A percentile compares a stretch with the other conserved stretches of the same genome.
Evolutionary conservation across 1,139 yeast species (phyloP).

Genomic region (Geotrichum reessii): DNA sequence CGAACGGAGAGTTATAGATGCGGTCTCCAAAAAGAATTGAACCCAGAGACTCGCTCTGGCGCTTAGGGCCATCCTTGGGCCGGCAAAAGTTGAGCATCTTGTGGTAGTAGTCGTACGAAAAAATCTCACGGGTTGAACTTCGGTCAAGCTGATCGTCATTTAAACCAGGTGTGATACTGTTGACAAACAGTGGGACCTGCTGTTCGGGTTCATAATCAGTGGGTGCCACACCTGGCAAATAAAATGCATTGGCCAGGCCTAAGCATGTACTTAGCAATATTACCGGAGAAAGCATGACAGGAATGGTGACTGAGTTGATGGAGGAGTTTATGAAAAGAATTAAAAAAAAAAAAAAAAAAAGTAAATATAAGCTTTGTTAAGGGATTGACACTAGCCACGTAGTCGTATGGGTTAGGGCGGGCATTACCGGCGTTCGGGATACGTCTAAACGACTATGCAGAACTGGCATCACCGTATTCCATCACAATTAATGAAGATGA

Average conservation of each 20-base stretch:
- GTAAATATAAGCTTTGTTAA: background rate
- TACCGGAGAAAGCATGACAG: background rate
- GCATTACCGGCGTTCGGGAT: background rate
- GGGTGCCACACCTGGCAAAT: conserved; percentile 94
- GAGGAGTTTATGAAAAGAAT: background rate
- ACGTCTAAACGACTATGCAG: background rate
- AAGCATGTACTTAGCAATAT: background rate
- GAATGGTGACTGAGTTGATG: background rate
- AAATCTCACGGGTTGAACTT: background rate
- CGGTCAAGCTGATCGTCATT: conserved; percentile 27
- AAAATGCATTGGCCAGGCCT: conserved; percentile 50
- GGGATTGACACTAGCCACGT: background rate
- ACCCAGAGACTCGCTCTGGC: conserved; percentile 3
- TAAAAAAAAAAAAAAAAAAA: background rate
- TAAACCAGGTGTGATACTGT: conserved; percentile 80
- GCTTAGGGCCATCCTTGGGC: conserved; percentile 1
- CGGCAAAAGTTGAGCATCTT: background rate
- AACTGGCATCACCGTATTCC: background rate
- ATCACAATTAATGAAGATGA: no score
- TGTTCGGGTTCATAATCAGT: conserved; percentile 75
- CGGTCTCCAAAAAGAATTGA: conserved; percentile 8
- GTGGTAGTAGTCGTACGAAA: conserved; percentile 4
- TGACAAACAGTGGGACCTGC: conserved; percentile 69
- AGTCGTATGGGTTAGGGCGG: background rate
- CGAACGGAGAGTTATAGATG: conserved; percentile 4